These are phyloP conservation scores for Aspergillus panamensis DNA, from an alignment of 495 filamentous ascomycete species.

Conservation along the genomic window DNA sequence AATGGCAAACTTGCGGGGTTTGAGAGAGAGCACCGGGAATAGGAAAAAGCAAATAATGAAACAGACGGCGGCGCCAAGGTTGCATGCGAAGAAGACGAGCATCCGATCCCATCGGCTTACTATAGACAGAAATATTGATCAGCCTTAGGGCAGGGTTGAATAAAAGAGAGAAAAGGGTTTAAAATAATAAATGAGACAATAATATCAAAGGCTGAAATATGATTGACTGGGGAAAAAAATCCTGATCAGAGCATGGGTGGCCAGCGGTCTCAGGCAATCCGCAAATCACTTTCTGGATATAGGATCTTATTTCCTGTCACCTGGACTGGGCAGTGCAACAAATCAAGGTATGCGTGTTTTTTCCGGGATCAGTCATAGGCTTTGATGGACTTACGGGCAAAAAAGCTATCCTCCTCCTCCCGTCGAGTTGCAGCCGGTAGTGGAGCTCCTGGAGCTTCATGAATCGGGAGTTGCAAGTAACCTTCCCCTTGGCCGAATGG, in stretches of 20 bases:
- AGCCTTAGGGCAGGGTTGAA: conserved; percentile 21
- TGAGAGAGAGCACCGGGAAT: conserved; percentile 72
- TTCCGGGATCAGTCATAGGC: conserved; percentile 24
- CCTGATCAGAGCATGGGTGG: background rate
- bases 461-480: conserved; percentile 86
- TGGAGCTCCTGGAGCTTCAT: conserved; percentile 79
- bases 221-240: background rate
- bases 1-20: conserved; percentile 90
- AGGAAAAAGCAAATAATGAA: conserved; percentile 90
- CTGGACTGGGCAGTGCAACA: conserved; percentile 28
- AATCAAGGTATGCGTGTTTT: conserved; percentile 19
- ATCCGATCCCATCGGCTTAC: conserved; percentile 97
- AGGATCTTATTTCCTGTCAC: conserved; percentile 42
- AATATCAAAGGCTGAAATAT: conserved; percentile 2
- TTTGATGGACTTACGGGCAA: conserved; percentile 75
- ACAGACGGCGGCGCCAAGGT: conserved; percentile 82
- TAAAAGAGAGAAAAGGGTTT: conserved; percentile 8
- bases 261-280: conserved; percentile 12
- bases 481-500: conserved; percentile 78
- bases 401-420: conserved; percentile 93
- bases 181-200: conserved; percentile 3
- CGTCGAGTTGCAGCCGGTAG: conserved; percentile 79
- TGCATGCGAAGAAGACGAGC: conserved; percentile 87
- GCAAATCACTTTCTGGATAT: conserved; percentile 34
- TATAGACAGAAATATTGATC: conserved; percentile 37